Evolutionary conservation across 2,329 filamentous ascomycete genomes (phyloP), one percentile per base, ranked within the genome.

Genomic region (Aspergillus carbonarius): DNA sequence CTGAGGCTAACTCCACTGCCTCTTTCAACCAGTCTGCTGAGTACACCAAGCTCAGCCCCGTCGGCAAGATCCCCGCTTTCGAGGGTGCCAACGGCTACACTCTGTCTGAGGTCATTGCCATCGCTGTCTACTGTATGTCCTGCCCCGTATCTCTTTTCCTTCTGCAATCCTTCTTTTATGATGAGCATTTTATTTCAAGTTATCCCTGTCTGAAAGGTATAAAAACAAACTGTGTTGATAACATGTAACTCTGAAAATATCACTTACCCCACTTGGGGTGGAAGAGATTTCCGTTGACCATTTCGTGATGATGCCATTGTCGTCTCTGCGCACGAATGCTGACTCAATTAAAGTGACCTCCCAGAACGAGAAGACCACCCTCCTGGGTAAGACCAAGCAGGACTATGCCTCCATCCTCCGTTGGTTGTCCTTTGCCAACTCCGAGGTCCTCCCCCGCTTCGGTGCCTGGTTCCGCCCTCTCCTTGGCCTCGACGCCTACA

Each of bases 361-460:
- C 71, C 95, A 99, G 84, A 99, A 99, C 80, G 95, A 98, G 89
- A 98, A 98, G 90, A 99, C 95, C 72, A 96, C 92, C 70, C 92
- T 99, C 68, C 88, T 99, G 72, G 95, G 95, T 76, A 98, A 98
- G 89, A 99, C 93, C 83, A 99, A 99, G 90, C 93, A 99, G 85
- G 95, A 99, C 88, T 93, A 98, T 81, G 95, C 95, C 72, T 93
- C 93, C 70, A 99, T 99, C 80, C 85, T 99, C 77, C 91, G 90
- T 81, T 99, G 95, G 95, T 88, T 97, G 89, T 98, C 93, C 67
- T 98, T 88, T 82, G 90, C 89, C 86, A 99, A 98, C 88, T 78
- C 81, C 61, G 93, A 99, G 84, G 77, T 97, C 72, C 84, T 96
- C 68, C 78, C 85, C 65, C 77, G 81, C 66, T 81, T 98, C 68